phyloP scores from a whole-genome alignment of 1,284 basidiomycete species.

The Moesziomyces sp. region DNA sequence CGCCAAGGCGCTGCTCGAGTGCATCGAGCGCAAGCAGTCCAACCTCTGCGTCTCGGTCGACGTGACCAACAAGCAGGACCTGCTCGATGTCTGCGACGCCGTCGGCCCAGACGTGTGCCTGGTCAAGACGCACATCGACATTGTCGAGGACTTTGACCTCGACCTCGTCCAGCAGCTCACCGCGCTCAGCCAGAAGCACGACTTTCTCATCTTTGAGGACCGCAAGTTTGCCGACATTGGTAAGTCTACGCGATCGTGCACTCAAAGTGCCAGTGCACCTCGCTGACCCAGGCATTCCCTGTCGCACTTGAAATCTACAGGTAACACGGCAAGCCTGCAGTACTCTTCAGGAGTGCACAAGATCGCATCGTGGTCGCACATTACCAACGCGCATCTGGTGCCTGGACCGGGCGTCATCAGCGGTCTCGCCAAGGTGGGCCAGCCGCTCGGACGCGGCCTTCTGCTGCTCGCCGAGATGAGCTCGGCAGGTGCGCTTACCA shows the following conservation, averaged over 20 bases:
- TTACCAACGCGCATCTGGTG: conserved; percentile 93
- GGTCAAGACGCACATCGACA: conserved; percentile 98
- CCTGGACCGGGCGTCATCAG: conserved; percentile 92
- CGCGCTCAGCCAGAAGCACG: conserved; percentile 80
- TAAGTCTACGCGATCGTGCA: conserved; percentile 63
- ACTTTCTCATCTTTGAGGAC: conserved; percentile 98
- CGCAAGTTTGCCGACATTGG: conserved; percentile 99
- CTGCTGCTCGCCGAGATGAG: conserved; percentile 97
- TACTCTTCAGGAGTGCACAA: conserved; percentile 93
- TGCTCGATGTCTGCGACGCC: conserved; percentile 85
- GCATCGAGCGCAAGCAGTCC: conserved; percentile 86
- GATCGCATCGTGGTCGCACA: conserved; percentile 94
- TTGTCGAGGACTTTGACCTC: conserved; percentile 88
- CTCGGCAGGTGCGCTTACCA: conserved; percentile 85
- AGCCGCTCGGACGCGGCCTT: conserved; percentile 84
- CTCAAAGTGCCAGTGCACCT: no score
- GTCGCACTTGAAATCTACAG: conserved; percentile 69
- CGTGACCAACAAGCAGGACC: conserved; percentile 82
- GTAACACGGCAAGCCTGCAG: conserved; percentile 94
- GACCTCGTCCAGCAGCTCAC: conserved; percentile 79
- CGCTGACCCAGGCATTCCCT: neutral
- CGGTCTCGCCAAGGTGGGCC: conserved; percentile 86
- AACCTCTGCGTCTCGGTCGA: conserved; percentile 97
- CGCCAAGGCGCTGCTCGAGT: conserved; percentile 74
- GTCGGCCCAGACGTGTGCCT: conserved; percentile 91